Base-by-base conservation (phyloP, 352 stramenopile species). In the Hyaloperonospora brassicae region DNA sequence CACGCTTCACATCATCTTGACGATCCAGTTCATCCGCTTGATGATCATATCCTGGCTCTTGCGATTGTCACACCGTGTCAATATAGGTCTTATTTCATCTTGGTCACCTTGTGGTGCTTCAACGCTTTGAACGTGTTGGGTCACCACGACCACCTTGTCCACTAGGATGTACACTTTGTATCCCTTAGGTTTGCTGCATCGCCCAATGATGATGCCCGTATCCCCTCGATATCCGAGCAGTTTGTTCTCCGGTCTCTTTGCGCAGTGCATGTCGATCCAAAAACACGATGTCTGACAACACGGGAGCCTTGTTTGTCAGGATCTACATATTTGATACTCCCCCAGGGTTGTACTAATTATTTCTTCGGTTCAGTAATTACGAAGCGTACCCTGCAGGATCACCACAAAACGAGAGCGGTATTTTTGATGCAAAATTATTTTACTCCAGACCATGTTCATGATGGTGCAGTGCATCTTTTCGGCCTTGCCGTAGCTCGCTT, bases 121-220 rank as follows among this genome's bases (percentile, higher is more conserved):
- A 31, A 31, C 27, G 27, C 9, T n/a, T 40, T 40, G 35, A 4
- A 13, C 10, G 34, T 68, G 50, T 12, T 64, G 50, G 0, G 55
- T 68, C 1, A 45, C 43, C 0, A 59, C 8, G 0, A 68, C 55
- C 9, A 58, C 36, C 5, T 30, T 36, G 8, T 57, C 36, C 30
- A 53, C 43, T 0, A 39, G 50, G 21, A 68, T n/a, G 34, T 64
- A 63, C 1, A 62, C 55, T 7, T 42, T 30, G 38, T 61, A 68
- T 0, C 46, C 36, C 8, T 68, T 68, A 3, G 45, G 57, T 5
- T 60, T 50, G 9, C 50, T 43, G 21, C 50, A 25, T 5, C 50
- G 55, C 0, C 55, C 56, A 0, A 61, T 43, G 14, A 62, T 59
- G 17, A 56, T 50, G 6, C 27, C 62, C 0, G 22, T 12, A 30